Percentiles rank a stretch among this genome's conserved stretches.
Evolutionary conservation across 1,284 basidiomycete species (phyloP).

Genomic region (Cryptococcus maquisensis): DNA sequence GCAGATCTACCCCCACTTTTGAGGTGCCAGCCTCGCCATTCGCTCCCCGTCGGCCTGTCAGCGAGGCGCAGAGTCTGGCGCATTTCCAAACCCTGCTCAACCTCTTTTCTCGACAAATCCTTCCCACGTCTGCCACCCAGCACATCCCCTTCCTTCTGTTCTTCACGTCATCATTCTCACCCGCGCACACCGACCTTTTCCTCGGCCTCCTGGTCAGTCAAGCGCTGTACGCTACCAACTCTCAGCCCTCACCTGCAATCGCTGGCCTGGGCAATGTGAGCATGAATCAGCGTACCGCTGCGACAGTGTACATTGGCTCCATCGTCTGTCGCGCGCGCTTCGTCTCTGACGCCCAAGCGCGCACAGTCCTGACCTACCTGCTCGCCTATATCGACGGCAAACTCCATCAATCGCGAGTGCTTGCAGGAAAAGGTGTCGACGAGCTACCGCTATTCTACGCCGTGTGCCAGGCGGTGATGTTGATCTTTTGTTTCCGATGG

Average conservation of each 20-base stretch:
- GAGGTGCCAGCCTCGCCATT: constrained; percentile 19
- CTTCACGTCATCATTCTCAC: constrained; percentile 86
- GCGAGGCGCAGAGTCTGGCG: constrained; percentile 42
- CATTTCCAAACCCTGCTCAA: constrained; percentile 85
- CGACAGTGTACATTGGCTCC: constrained; percentile 85
- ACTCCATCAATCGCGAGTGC: constrained; percentile 60
- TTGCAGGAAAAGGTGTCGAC: constrained; percentile 18
- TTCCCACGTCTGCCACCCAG: constrained; percentile 92
- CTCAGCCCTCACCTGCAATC: constrained; percentile 13
- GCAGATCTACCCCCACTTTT: constrained; percentile 30
- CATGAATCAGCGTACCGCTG: constrained; percentile 62
- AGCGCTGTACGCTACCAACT: constrained; percentile 69
- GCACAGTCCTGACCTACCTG: constrained; percentile 73
- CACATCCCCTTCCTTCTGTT: constrained; percentile 97
- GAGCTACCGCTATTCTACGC: constrained; percentile 75
- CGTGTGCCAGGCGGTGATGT: constrained; percentile 84
- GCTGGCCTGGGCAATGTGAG: constrained; percentile 30
- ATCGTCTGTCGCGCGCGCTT: constrained; percentile 89
- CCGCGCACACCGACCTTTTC: constrained; percentile 86
- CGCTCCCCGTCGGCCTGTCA: constrained; percentile 14
- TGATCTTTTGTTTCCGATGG: constrained; percentile 99
- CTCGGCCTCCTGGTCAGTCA: constrained; percentile 86
- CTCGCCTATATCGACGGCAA: constrained; percentile 78
- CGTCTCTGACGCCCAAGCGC: constrained; percentile 69
- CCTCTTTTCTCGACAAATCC: constrained; percentile 88